Percentiles rank a stretch among this genome's conserved stretches.
phyloP scores from a whole-genome alignment of 768 basidiomycete species.

The Kwoniella shandongensis region DNA sequence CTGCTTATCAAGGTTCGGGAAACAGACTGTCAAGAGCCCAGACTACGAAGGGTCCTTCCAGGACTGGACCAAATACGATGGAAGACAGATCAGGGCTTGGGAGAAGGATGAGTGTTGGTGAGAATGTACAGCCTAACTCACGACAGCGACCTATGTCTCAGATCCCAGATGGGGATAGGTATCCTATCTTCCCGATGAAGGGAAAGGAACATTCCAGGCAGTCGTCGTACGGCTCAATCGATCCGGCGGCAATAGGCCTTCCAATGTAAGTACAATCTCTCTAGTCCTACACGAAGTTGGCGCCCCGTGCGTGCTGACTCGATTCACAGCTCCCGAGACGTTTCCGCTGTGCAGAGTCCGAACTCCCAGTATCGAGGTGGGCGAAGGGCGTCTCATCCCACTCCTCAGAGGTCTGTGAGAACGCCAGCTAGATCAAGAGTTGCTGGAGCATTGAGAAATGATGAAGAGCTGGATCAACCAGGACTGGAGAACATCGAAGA shows the following conservation, averaged over 20 bases:
- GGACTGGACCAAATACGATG: slow-evolving; percentile 1
- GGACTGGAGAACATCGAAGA: slow-evolving; percentile 42
- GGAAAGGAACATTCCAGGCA: slow-evolving; percentile 28
- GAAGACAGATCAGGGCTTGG: slow-evolving; percentile 8
- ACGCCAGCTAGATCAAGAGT: slow-evolving; percentile 32
- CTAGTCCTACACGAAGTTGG: not conserved
- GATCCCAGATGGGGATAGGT: slow-evolving; percentile 40
- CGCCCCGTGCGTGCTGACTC: not conserved
- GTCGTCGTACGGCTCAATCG: slow-evolving; percentile 24
- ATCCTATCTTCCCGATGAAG: slow-evolving; percentile 40
- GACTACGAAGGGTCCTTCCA: slow-evolving; percentile 12
- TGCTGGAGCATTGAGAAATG: slow-evolving; percentile 44
- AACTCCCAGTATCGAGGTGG: slow-evolving; percentile 7
- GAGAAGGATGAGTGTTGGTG: slow-evolving; percentile 29
- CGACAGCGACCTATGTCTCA: slow-evolving; percentile 10
- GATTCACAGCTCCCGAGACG: slow-evolving; percentile 16
- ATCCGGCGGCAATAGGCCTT: slow-evolving; percentile 22
- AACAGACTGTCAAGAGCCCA: slow-evolving; percentile 8
- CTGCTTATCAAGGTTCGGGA: not conserved
- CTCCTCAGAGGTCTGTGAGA: slow-evolving; percentile 6
- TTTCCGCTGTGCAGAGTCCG: slow-evolving; percentile 13
- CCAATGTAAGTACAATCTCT: slow-evolving; percentile 20
- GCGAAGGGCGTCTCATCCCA: slow-evolving; percentile 15
- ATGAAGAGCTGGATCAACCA: slow-evolving; percentile 34
- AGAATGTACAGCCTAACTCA: slow-evolving; percentile 29